These are phyloP conservation scores for Rhazya stricta DNA, from an alignment of 257 asterid species.

Conservation along the genomic window DNA sequence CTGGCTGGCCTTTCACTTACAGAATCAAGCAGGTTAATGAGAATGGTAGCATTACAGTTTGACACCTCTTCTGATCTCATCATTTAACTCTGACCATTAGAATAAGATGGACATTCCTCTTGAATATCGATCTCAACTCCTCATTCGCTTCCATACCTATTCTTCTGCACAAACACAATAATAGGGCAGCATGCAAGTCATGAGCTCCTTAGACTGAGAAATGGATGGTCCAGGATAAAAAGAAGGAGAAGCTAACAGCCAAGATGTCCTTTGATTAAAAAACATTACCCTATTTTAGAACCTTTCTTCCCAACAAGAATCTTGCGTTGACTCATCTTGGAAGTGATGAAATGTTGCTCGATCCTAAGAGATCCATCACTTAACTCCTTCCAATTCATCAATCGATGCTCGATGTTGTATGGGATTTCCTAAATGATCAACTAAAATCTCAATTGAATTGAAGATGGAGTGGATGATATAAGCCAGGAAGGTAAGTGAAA, in stretches of 20 bases:
- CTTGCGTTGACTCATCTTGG: constrained; percentile 85
- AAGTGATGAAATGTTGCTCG: constrained; percentile 93
- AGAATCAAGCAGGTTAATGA: background rate
- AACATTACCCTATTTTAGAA: constrained; percentile 67
- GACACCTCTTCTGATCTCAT: constrained; percentile 17
- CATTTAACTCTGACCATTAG: constrained; percentile 75
- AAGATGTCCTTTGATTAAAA: background rate
- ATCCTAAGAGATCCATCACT: constrained; percentile 86
- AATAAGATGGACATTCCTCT: constrained; percentile 75
- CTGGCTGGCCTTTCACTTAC: background rate
- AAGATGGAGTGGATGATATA: background rate
- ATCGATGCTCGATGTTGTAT: constrained; percentile 76
- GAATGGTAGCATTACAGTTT: background rate
- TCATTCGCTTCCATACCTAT: constrained; percentile 92
- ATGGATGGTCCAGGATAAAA: background rate
- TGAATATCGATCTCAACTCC: constrained; percentile 78
- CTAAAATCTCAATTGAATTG: background rate
- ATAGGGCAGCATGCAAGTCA: constrained; percentile 1
- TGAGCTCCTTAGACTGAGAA: background rate
- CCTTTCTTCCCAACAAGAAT: constrained; percentile 89
- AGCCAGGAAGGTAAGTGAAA: background rate
- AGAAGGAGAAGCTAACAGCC: background rate
- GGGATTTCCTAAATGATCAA: constrained; percentile 67
- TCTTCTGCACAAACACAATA: constrained; percentile 47
- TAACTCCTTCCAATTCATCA: constrained; percentile 90